Percentiles rank a stretch among this genome's conserved stretches.
These are phyloP conservation scores for Rhodotorula sp. DNA, from an alignment of 1,284 basidiomycete genomes.

Conservation along the genomic window DNA sequence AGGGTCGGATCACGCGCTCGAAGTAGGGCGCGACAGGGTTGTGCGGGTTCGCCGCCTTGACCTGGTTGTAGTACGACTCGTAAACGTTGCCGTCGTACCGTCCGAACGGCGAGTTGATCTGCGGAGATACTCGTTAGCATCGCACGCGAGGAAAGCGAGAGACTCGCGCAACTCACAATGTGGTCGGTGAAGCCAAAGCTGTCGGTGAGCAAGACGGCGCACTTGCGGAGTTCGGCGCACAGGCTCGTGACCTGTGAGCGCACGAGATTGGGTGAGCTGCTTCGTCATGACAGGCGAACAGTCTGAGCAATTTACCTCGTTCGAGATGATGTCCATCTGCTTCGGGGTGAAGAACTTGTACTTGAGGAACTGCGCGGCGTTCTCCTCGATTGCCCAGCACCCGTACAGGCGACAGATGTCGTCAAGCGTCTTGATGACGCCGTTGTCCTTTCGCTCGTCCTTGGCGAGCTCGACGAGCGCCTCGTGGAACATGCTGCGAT, in stretches of 20 bases:
- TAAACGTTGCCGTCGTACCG: constrained; percentile 52
- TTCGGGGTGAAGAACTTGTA: constrained; percentile 45
- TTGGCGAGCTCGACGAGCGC: constrained; percentile 49
- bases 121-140: neutral
- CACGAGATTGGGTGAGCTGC: constrained; percentile 32
- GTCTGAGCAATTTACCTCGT: constrained; percentile 15
- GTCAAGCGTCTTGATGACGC: constrained; percentile 47
- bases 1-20: constrained; percentile 56
- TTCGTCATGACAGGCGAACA: constrained; percentile 5
- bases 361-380: constrained; percentile 57
- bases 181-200: constrained; percentile 57
- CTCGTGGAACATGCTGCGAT: constrained; percentile 46
- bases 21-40: constrained; percentile 50
- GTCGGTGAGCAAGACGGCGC: constrained; percentile 56
- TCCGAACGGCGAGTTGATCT: constrained; percentile 58
- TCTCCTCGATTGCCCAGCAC: constrained; percentile 60
- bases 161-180: constrained; percentile 44
- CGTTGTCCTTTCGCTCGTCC: constrained; percentile 45
- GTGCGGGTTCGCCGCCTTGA: constrained; percentile 46
- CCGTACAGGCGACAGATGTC: constrained; percentile 51
- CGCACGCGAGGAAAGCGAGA: neutral
- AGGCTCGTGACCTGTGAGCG: constrained; percentile 52
- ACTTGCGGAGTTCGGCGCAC: constrained; percentile 53
- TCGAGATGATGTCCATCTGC: constrained; percentile 41
- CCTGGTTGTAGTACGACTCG: constrained; percentile 55